Conservation (phyloP, 345 rosid species). For the Pugionium cornutum region DNA sequence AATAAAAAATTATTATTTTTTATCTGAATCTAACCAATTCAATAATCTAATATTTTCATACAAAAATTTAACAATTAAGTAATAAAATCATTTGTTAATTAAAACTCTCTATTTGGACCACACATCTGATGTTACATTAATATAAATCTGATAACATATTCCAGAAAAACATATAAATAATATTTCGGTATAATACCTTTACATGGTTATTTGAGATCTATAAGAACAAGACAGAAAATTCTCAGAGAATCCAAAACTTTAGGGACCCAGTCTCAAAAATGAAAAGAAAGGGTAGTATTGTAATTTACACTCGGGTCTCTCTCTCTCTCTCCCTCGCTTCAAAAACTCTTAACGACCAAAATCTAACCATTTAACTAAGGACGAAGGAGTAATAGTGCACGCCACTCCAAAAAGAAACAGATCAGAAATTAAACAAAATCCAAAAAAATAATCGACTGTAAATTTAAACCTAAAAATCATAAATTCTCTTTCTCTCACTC, state of each 20-base stretch:
- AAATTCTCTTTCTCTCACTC: constrained; percentile 12
- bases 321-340: constrained; percentile 26
- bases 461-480: neutral
- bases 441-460: neutral
- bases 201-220: neutral
- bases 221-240: constrained; percentile 11
- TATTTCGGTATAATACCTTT: neutral
- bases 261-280: constrained; percentile 20
- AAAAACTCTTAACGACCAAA: constrained; percentile 48
- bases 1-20: too few species aligned
- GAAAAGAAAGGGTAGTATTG: constrained; percentile 6
- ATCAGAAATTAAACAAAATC: constrained; percentile 6
- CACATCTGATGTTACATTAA: constrained; percentile 14
- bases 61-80: too few species aligned
- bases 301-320: neutral
- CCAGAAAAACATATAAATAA: neutral
- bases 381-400: constrained; percentile 37
- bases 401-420: neutral
- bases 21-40: too few species aligned
- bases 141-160: constrained; percentile 16
- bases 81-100: neutral
- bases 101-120: constrained; percentile 24
- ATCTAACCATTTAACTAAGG: constrained; percentile 37
- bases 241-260: constrained; percentile 27
- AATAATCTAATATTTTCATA: too few species aligned